A percentile compares a stretch with the other conserved stretches of the same genome.
Conservation (phyloP, 2,329 filamentous ascomycete species). For the Coleophoma cylindrospora region DNA sequence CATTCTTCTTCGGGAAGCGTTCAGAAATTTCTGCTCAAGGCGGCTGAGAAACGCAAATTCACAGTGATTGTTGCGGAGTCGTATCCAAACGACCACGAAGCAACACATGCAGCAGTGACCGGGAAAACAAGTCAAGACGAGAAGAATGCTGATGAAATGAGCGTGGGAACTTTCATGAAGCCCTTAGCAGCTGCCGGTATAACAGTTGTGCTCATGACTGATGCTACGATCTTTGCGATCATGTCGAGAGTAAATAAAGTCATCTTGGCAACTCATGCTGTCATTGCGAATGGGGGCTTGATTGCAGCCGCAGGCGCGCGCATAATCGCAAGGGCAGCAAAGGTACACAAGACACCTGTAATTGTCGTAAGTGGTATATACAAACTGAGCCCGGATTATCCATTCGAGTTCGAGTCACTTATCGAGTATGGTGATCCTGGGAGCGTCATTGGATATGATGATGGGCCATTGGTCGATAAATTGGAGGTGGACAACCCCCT, state of each 20-base stretch:
- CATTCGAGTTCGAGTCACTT: constrained; percentile 74
- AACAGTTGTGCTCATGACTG: constrained; percentile 76
- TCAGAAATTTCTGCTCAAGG: constrained; percentile 83
- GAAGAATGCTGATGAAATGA: constrained; percentile 29
- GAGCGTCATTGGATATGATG: constrained; percentile 69
- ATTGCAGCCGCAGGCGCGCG: constrained; percentile 80
- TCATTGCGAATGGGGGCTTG: constrained; percentile 83
- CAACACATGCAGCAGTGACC: constrained; percentile 57
- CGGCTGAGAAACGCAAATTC: constrained; percentile 84
- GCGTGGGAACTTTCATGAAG: constrained; percentile 60
- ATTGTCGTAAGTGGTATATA: constrained; percentile 89
- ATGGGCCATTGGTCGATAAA: constrained; percentile 73
- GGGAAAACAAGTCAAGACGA: constrained; percentile 44
- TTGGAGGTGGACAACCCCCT: constrained; percentile 75
- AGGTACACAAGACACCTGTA: constrained; percentile 76
- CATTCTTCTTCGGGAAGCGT: constrained; percentile 83
- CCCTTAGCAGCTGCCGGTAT: constrained; percentile 74
- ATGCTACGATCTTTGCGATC: constrained; percentile 82
- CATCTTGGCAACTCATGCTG: constrained; percentile 79
- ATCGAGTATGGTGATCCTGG: constrained; percentile 84
- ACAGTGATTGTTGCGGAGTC: constrained; percentile 81
- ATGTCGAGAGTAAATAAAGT: constrained; percentile 97
- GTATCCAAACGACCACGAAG: constrained; percentile 62
- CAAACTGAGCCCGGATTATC: constrained; percentile 86
- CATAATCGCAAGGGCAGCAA: constrained; percentile 79